Evolutionary conservation across 306 rosid genomes (phyloP), one percentile per base, ranked within the genome.

Genomic region (Rosa chinensis): DNA sequence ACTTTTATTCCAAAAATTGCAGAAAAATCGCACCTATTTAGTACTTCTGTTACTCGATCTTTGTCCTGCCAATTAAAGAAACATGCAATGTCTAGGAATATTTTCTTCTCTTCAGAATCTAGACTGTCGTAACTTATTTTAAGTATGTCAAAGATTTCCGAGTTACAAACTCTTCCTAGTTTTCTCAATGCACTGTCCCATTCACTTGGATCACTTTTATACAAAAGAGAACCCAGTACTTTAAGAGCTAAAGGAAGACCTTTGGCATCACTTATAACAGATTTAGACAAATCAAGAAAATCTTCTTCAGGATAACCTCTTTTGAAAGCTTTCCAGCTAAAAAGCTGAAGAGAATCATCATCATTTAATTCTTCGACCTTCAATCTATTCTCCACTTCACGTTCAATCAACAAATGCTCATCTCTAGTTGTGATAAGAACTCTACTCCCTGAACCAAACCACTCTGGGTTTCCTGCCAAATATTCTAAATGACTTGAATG

Each of bases 1-100:
- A 61, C 52, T 1, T 79, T 25, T n/a, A 79, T 45, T 48, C 82
- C 82, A 35, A 59, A 20, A 47, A 4, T 50, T 28, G 77, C 82
- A 72, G n/a, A 35, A 72, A 79, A 13, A 20, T 47, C 82, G 28
- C 49, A 79, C 44, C 64, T 8, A 5, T 8, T 14, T 6, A 79
- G 77, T 58, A 71, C 20, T 71, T 71, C 64, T 35, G 32, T 72
- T 45, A 44, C 73, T 47, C 10, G 82, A 35, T 47, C n/a, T 66
- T 79, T 79, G 20, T 68, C 66, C 43, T 61, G 35, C 28, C 53
- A 25, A 39, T 61, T 48, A 37, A 79, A 79, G 28, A 72, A 79
- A 14, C 82, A 79, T 20, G 82, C 73, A 79, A 79, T 37, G 28
- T 42, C 32, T 20, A 58, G 64, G 35, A 58, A 58, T 8, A 58